phyloP scores from a whole-genome alignment of 2,329 filamentous ascomycete genomes.

The Phialocephala subalpina region DNA sequence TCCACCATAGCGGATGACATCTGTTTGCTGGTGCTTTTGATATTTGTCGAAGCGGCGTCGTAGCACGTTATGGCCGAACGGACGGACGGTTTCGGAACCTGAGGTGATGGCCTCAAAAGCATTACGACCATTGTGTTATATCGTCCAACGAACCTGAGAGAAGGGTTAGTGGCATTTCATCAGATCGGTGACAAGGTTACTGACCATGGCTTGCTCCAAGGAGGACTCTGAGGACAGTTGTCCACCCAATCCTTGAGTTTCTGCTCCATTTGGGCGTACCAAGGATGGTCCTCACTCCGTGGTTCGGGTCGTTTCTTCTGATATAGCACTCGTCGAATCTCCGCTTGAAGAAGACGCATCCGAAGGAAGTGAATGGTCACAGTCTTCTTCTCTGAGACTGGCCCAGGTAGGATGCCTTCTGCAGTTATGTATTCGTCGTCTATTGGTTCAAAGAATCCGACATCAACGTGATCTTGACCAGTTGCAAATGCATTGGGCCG shows the following conservation, averaged over 20 bases:
- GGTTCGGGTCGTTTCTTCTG: constrained; percentile 83
- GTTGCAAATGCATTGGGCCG: constrained; percentile 87
- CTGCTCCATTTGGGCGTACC: constrained; percentile 82
- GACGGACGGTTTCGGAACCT: constrained; percentile 84
- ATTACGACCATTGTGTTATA: constrained; percentile 91
- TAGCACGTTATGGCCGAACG: constrained; percentile 84
- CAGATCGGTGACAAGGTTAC: constrained; percentile 28
- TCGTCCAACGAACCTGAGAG: constrained; percentile 67
- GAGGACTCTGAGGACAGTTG: constrained; percentile 72
- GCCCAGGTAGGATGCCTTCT: constrained; percentile 76
- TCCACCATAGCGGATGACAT: constrained; percentile 80
- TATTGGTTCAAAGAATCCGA: constrained; percentile 83
- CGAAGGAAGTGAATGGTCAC: constrained; percentile 93
- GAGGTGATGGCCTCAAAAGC: constrained; percentile 89
- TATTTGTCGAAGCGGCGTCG: constrained; percentile 82
- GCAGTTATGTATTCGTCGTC: constrained; percentile 85
- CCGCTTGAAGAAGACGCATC: constrained; percentile 86
- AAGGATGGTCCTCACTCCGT: constrained; percentile 81
- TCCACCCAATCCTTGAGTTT: constrained; percentile 85
- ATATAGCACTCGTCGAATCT: constrained; percentile 87
- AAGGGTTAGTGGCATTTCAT: constrained; percentile 31
- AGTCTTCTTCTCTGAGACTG: constrained; percentile 81
- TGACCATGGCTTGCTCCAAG: constrained; percentile 82
- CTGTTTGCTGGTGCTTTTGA: constrained; percentile 81
- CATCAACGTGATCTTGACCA: constrained; percentile 82